phyloP scores from a whole-genome alignment of 257 asterid genomes.

The Solanum medicagineum region DNA sequence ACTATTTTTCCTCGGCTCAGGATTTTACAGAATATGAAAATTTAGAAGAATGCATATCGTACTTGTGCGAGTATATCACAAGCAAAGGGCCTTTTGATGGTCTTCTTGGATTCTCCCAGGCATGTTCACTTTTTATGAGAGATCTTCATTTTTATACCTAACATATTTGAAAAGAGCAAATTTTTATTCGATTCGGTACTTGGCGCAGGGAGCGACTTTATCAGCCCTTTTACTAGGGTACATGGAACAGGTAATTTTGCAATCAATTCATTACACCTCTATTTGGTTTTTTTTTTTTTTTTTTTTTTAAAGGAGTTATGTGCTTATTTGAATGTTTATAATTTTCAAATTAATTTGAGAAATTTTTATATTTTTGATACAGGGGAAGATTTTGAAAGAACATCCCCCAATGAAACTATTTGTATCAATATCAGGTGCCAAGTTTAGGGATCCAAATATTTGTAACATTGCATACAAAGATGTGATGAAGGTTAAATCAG shows the following conservation, averaged over 20 bases:
- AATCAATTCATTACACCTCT: not conserved
- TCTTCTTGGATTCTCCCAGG: conserved; percentile 40
- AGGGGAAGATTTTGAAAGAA: conserved; percentile 45
- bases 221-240: conserved; percentile 47
- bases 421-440: conserved; percentile 52
- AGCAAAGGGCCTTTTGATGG: conserved; percentile 57
- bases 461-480: conserved; percentile 42
- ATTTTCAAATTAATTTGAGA: not conserved
- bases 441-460: conserved; percentile 41
- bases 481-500: conserved; percentile 35
- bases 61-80: conserved; percentile 35
- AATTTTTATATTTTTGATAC: not conserved
- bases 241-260: conserved; percentile 19
- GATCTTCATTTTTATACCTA: not conserved
- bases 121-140: not conserved
- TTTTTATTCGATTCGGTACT: not conserved
- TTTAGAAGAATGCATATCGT: conserved; percentile 45
- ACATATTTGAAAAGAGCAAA: too few relatives aligned
- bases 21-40: conserved; percentile 54
- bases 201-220: conserved; percentile 42
- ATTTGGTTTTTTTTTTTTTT: not conserved
- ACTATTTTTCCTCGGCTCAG: not conserved
- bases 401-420: conserved; percentile 38
- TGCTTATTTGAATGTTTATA: not conserved
- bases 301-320: too few relatives aligned